Evolutionary conservation across 192 early-diverging fungal species (phyloP).

Genomic region (Podila epigama): DNA sequence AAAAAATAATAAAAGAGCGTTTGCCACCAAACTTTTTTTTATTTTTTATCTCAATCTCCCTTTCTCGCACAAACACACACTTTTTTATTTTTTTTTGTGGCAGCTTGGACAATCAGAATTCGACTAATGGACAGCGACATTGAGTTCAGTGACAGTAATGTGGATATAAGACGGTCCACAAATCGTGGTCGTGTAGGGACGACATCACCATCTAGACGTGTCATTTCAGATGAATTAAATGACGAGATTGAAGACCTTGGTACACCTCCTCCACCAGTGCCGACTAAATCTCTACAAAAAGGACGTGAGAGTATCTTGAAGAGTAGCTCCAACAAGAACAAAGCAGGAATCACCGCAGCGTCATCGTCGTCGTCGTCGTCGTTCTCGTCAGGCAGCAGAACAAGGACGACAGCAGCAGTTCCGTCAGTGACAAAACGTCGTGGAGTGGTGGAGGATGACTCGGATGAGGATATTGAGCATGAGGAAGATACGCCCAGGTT

Average conservation of each 20-base stretch:
- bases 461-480: background rate
- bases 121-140: background rate
- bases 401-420: background rate
- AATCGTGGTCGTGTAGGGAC: background rate
- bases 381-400: background rate
- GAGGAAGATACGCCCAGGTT: background rate
- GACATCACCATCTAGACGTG: background rate
- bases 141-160: background rate
- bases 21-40: background rate
- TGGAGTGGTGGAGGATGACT: background rate
- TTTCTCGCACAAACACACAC: background rate
- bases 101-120: background rate
- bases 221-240: background rate
- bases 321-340: background rate
- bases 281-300: background rate
- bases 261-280: background rate
- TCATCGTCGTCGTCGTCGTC: background rate
- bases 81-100: no score
- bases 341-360: background rate
- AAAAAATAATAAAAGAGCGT: background rate
- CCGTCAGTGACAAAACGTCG: background rate
- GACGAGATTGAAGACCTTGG: background rate
- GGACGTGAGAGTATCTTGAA: background rate
- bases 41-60: background rate
- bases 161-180: background rate